phyloP scores from a whole-genome alignment of 2,329 filamentous ascomycete species.

The Stagonosporopsis cucurbitacearum region DNA sequence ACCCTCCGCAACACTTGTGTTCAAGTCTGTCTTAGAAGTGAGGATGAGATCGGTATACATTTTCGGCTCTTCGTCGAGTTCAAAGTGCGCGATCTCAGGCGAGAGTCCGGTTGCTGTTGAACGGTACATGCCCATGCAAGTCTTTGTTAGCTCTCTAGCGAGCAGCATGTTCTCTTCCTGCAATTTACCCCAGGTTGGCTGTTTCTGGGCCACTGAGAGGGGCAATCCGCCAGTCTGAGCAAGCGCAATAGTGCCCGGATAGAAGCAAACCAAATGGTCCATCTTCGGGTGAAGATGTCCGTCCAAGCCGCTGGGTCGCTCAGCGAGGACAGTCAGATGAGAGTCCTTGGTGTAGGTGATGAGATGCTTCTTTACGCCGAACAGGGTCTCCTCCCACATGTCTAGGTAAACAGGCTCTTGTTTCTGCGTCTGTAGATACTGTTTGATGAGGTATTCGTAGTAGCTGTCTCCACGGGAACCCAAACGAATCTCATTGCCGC shows the following conservation, averaged over 20 bases:
- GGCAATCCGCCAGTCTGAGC: constrained; percentile 80
- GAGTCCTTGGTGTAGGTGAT: constrained; percentile 84
- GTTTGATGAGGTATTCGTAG: constrained; percentile 98
- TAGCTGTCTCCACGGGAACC: constrained; percentile 96
- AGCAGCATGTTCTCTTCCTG: constrained; percentile 88
- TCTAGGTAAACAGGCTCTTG: constrained; percentile 85
- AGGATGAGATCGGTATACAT: constrained; percentile 58
- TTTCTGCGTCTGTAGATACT: constrained; percentile 91
- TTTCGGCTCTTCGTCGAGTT: constrained; percentile 72
- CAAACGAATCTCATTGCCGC: constrained; percentile 83
- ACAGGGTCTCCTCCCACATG: constrained; percentile 89
- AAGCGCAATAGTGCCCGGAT: constrained; percentile 93
- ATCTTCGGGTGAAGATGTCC: constrained; percentile 81
- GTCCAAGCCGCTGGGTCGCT: constrained; percentile 77
- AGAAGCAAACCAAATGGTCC: constrained; percentile 97
- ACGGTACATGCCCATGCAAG: constrained; percentile 98
- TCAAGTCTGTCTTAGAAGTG: constrained; percentile 52
- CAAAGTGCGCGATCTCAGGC: constrained; percentile 91
- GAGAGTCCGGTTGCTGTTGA: constrained; percentile 89
- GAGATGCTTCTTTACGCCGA: constrained; percentile 87
- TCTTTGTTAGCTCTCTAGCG: constrained; percentile 90
- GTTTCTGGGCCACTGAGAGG: constrained; percentile 75
- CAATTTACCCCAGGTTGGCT: constrained; percentile 72
- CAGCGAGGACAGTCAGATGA: constrained; percentile 86
- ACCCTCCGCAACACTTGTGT: constrained; percentile 43